Evolutionary conservation across 192 early-diverging fungal species (phyloP).

Genomic region (Coemansia javaensis): DNA sequence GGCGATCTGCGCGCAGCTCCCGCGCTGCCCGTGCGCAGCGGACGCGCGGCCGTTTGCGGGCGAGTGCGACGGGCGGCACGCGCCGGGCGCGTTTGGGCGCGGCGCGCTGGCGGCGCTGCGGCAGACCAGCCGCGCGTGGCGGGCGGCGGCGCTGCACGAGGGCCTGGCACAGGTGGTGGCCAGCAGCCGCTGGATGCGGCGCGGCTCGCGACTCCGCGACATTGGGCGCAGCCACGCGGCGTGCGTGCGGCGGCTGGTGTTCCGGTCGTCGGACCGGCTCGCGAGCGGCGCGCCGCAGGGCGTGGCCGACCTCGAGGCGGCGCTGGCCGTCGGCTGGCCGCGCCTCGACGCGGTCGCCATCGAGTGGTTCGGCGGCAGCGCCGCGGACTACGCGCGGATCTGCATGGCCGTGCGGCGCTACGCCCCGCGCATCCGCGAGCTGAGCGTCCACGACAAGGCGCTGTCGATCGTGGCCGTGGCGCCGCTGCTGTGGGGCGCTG

Average conservation of each 20-base stretch:
- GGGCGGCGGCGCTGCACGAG: constrained; percentile 24
- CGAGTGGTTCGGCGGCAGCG: constrained; percentile 35
- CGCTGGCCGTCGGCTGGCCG: constrained; percentile 31
- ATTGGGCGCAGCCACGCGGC: constrained; percentile 6
- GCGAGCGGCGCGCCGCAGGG: constrained; percentile 13
- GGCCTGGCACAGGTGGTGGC: constrained; percentile 28
- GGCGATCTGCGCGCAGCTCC: constrained; percentile 26
- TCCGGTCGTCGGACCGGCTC: constrained; percentile 28
- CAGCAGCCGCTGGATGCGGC: constrained; percentile 45
- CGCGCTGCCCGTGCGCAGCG: constrained; percentile 16
- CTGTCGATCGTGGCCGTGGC: constrained; percentile 9
- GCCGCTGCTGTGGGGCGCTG: constrained; percentile 6
- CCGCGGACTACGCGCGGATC: constrained; percentile 21
- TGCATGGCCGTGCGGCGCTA: constrained; percentile 15
- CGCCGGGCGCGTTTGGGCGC: constrained; percentile 27
- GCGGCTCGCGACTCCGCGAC: constrained; percentile 11
- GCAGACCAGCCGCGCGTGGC: constrained; percentile 36
- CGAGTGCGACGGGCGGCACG: constrained; percentile 30
- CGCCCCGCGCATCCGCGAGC: constrained; percentile 20
- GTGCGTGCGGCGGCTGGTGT: constrained; percentile 32
- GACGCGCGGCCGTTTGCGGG: constrained; percentile 8
- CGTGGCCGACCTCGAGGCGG: constrained; percentile 18
- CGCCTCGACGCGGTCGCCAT: constrained; percentile 23
- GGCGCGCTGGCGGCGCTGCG: constrained; percentile 21
- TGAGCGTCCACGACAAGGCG: constrained; percentile 36